These are phyloP conservation scores for Aphanocladium album DNA, from an alignment of 2,329 filamentous ascomycete genomes.

Conservation along the genomic window DNA sequence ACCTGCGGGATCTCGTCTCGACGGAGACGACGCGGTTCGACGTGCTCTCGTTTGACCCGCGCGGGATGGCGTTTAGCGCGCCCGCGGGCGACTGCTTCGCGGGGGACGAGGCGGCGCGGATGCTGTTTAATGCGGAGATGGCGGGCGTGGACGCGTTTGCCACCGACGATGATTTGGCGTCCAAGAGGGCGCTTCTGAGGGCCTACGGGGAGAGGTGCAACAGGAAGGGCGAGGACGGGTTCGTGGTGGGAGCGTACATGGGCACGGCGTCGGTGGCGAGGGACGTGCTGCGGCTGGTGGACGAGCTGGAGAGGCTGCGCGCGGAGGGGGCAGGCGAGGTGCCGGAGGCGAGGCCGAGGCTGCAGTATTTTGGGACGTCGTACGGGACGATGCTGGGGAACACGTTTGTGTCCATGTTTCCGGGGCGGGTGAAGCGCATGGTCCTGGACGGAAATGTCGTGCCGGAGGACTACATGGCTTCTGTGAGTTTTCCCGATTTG, in stretches of 20 bases:
- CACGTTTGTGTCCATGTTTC: slow-evolving; percentile 22
- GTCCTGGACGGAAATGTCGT: slow-evolving; percentile 31
- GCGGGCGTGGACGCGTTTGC: neutral
- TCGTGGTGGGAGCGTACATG: neutral
- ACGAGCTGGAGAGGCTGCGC: neutral
- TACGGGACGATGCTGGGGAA: slow-evolving; percentile 25
- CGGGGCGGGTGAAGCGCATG: slow-evolving; percentile 29
- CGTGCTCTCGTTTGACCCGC: slow-evolving; percentile 33
- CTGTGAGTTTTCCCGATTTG: slow-evolving; percentile 19
- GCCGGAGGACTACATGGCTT: slow-evolving; percentile 24
- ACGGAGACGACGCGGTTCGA: slow-evolving; percentile 22
- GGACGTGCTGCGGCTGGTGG: neutral
- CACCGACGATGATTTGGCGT: neutral
- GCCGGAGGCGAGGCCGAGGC: neutral
- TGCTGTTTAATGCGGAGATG: slow-evolving; percentile 23
- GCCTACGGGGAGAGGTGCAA: neutral
- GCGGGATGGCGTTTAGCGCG: slow-evolving; percentile 29
- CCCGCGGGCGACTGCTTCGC: slow-evolving; percentile 30
- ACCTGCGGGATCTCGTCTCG: slow-evolving; percentile 18
- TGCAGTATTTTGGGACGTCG: neutral
- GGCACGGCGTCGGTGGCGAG: slow-evolving; percentile 1
- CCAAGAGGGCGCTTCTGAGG: neutral
- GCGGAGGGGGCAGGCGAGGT: neutral
- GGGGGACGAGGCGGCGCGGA: slow-evolving; percentile 19
- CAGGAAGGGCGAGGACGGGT: neutral